A percentile compares a stretch with the other conserved stretches of the same genome.
Conservation (phyloP, 2,329 filamentous ascomycete species). For the Thermoascus crustaceus region DNA sequence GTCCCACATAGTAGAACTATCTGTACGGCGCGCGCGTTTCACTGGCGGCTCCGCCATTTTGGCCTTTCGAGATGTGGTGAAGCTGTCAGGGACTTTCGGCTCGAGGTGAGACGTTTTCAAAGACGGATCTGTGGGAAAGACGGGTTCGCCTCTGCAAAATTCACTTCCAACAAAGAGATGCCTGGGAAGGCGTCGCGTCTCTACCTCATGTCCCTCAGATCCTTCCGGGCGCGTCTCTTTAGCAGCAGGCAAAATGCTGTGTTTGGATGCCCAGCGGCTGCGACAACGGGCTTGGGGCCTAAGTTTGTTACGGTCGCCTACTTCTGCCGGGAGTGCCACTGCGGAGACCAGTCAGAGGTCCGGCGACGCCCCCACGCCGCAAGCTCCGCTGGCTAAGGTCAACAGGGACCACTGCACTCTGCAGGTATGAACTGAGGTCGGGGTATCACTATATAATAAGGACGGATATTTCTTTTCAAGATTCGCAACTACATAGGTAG, state of each 20-base stretch:
- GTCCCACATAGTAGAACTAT: conserved; percentile 57
- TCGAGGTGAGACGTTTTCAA: neutral
- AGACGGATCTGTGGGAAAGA: no score
- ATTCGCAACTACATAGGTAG: no score
- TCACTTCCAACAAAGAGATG: neutral
- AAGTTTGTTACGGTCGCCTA: conserved; percentile 23
- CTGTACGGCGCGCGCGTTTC: conserved; percentile 45
- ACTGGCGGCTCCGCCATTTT: conserved; percentile 47
- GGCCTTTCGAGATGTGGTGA: conserved; percentile 6
- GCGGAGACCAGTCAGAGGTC: neutral
- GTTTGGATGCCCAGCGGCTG: neutral
- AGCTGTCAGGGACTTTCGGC: conserved; percentile 4
- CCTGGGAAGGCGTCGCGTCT: neutral
- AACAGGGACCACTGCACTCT: no score
- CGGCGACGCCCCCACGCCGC: no score
- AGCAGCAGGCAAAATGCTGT: neutral
- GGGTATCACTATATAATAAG: no score
- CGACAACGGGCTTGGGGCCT: conserved; percentile 7
- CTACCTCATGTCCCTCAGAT: no score
- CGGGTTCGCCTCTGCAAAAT: no score
- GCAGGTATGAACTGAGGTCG: no score
- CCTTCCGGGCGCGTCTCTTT: no score
- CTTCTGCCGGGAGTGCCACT: conserved; percentile 13
- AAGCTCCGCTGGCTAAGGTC: no score
- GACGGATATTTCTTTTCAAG: no score